Evolutionary conservation across 2,329 filamentous ascomycete genomes (phyloP), one percentile per base, ranked within the genome.

Genomic region (Aspergillus sp.): DNA sequence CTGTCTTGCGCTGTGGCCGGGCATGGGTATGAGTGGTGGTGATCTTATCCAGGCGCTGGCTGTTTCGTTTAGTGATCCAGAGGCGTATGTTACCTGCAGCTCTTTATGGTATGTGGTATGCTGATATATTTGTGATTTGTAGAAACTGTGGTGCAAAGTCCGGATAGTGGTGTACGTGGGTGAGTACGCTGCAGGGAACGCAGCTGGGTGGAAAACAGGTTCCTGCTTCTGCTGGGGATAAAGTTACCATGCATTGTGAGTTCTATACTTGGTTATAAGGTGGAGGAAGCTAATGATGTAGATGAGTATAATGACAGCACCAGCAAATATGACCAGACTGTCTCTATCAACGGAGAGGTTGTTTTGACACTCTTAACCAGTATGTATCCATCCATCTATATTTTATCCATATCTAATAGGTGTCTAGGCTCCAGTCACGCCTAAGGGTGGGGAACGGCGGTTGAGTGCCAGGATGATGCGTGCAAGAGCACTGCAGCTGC

Each of bases 141-240:
- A 58, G 56, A 7, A 60, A 62, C 46, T 64, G 60, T 27, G 59
- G 60, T 5, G 60, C 51, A 0, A 56, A 32, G 1, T 37, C 47
- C 6, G 61, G 61, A 19, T 57, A 64, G 38, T 64, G 61, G 61
- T 64, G 61, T 36, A 54, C 52, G 1, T 64, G 59, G 53, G 61
- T 60, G 7, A 64, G 60, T 35, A 62, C 59, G 0, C 53, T 64
- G 6, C 50, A 62, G 39, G 57, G n/a, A 41, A 50, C 34, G 7
- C 60, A 64, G 31, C 47, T 62, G 3, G 57, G 58, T 6, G 58
- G 59, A 7, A 53, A 48, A 6, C 44, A 59, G 34, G 60, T 62
- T 6, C 57, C 58, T 6, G 56, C 59, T 7, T 49, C 48, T 7
- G 42, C 54, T 6, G 57, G 58, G 1, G 58, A 61, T 33, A 43